Base-by-base conservation (phyloP, 306 rosid genomes). In the Sicyos baderoa region DNA sequence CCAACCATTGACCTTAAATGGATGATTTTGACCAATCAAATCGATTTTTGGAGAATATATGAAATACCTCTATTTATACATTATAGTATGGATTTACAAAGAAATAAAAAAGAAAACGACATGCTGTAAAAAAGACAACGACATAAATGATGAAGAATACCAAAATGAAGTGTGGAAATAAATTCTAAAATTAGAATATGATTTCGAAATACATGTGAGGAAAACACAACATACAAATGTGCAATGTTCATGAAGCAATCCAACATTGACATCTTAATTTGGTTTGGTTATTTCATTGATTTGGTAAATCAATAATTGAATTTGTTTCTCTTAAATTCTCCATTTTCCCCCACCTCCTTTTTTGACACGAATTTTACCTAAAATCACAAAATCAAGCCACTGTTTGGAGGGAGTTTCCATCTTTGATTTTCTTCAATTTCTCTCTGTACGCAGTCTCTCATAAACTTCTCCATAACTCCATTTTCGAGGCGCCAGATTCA, bases 321-420 rank as follows among this genome's bases (percentile, higher is more conserved):
- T 27, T 37, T 40, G 50, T 40, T 62, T 40, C 68, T 61, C 25
- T 9, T 15, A 21, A 12, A 7, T 40, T 60, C 32, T n/a, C 4
- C 67, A 29, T 60, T 32, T 60, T 21, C 14, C 47, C 9, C 14
- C 9, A 7, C 37, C 29, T 11, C 44, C 35, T 54, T 64, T 64
- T 42, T 45, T 64, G 54, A 65, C 72, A 48, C 22, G 16, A 67
- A 23, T 48, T 25, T 25, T 23, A 23, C 23, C 57, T 25, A 0
- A 65, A 65, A 22, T 49, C 55, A 66, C 18, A 0, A 47, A 47
- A 47, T 66, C 55, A 66, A 22, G 7, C 71, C 71, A 66, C 47
- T 21, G 45, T 49, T 67, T 67, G 57, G 72, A 67, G 72, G 72
- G 57, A 67, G 57, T 67, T 67, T 48, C 72, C 72, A 48, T 67